Conservation (phyloP, 2,329 filamentous ascomycete species). For the Passalora sequoiae region DNA sequence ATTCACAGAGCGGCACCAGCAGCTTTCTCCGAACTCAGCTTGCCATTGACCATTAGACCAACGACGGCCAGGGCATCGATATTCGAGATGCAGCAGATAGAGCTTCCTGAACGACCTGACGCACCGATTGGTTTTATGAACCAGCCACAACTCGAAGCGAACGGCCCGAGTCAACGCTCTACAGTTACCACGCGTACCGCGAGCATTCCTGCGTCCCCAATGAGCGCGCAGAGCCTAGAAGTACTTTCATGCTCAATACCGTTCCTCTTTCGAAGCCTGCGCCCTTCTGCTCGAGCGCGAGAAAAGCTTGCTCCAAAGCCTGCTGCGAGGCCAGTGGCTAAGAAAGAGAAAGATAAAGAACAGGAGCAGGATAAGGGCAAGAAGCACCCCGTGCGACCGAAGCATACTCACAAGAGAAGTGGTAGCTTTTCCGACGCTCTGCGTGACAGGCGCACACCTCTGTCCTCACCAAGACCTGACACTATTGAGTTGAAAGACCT, state of each 20-base stretch:
- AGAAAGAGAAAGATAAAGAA: conserved; percentile 5
- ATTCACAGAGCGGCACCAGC: conserved; percentile 6
- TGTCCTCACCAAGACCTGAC: conserved; percentile 45
- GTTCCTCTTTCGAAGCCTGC: conserved; percentile 28
- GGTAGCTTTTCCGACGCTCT: conserved; percentile 83
- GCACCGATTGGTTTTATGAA: conserved; percentile 8
- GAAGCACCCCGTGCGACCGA: conserved; percentile 20
- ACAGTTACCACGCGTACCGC: conserved; percentile 23
- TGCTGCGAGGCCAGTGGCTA: background rate
- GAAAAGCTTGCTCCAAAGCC: conserved; percentile 9
- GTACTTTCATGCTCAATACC: conserved; percentile 58
- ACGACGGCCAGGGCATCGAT: conserved; percentile 21
- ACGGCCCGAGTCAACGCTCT: conserved; percentile 13
- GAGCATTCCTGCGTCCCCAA: conserved; percentile 40
- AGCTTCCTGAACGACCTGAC: conserved; percentile 15
- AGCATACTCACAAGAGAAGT: conserved; percentile 69
- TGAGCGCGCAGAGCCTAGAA: conserved; percentile 51
- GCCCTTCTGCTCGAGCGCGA: conserved; percentile 18
- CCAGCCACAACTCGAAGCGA: background rate
- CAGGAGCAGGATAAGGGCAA: conserved; percentile 1
- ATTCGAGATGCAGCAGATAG: conserved; percentile 23
- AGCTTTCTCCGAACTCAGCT: conserved; percentile 18
- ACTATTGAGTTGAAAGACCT: conserved; percentile 37
- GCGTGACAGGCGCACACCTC: conserved; percentile 58
- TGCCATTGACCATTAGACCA: conserved; percentile 21